phyloP scores from a whole-genome alignment of 1,139 yeast genomes.

The Geotrichum citri-aurantii region DNA sequence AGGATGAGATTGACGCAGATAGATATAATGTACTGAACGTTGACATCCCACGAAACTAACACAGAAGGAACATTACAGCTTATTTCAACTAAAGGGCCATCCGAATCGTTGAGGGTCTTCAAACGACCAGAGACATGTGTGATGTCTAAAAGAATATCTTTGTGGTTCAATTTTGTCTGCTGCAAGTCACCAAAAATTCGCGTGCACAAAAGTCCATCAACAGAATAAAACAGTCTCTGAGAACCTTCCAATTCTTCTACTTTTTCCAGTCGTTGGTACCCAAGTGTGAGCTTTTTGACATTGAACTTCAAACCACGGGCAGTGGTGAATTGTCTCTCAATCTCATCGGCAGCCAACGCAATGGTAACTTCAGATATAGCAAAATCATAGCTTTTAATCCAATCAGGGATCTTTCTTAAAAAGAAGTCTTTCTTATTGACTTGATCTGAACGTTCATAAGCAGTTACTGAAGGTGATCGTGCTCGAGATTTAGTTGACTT shows the following conservation, averaged over 20 bases:
- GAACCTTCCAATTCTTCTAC: not conserved
- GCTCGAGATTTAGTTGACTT: constrained; percentile 7
- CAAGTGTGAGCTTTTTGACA: not conserved
- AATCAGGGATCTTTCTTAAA: constrained; percentile 32
- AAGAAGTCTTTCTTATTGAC: constrained; percentile 14
- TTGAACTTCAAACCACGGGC: constrained; percentile 8
- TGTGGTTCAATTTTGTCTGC: not conserved
- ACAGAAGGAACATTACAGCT: constrained; percentile 29
- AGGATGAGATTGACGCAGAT: constrained; percentile 24
- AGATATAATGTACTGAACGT: constrained; percentile 28
- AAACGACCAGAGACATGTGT: not conserved
- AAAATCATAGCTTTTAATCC: constrained; percentile 31
- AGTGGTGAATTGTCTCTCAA: constrained; percentile 4
- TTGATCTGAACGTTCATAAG: not conserved
- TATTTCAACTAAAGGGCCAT: not conserved
- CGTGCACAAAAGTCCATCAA: not conserved
- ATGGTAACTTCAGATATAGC: constrained; percentile 30
- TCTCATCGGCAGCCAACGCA: constrained; percentile 25
- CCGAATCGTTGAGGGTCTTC: not conserved
- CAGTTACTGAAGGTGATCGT: not conserved
- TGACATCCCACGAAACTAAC: constrained; percentile 29
- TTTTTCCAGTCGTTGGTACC: not conserved
- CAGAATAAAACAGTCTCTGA: not conserved
- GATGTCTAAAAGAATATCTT: not conserved
- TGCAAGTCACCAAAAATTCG: not conserved